phyloP scores from a whole-genome alignment of 495 filamentous ascomycete species.

The Hyaloscypha hepaticicola region DNA sequence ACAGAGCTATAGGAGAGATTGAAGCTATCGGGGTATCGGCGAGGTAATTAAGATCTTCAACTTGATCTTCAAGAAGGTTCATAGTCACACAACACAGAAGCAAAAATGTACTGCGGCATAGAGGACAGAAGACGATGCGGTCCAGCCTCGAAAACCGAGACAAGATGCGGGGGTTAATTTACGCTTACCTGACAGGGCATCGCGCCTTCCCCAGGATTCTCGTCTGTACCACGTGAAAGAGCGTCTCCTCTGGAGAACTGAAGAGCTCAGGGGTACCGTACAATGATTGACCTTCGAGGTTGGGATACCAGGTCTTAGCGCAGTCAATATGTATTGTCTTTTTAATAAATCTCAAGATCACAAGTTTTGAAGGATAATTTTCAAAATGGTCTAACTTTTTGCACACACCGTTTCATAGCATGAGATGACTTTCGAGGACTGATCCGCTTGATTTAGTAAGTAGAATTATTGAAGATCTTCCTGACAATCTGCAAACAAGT shows the following conservation, averaged over 20 bases:
- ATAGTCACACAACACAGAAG: slow-evolving; percentile 34
- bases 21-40: slow-evolving; percentile 30
- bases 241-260: too few relatives aligned
- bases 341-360: too few relatives aligned
- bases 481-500: neutral
- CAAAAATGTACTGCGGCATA: neutral
- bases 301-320: too few relatives aligned
- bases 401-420: too few relatives aligned
- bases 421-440: neutral
- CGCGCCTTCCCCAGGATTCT: neutral
- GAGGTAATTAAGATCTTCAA: slow-evolving; percentile 54
- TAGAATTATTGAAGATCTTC: neutral
- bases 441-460: too few relatives aligned
- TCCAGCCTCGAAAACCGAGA: neutral
- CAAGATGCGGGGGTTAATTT: neutral
- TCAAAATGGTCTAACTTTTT: too few relatives aligned
- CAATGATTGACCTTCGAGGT: too few relatives aligned
- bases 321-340: too few relatives aligned
- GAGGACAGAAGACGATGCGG: neutral
- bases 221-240: neutral
- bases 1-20: slow-evolving; percentile 23
- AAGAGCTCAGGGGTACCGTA: too few relatives aligned
- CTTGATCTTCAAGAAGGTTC: slow-evolving; percentile 56
- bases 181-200: neutral
- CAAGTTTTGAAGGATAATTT: too few relatives aligned